Evolutionary conservation across 2,329 filamentous ascomycete species (phyloP).

Genomic region (Ophiostoma fasciatum): DNA sequence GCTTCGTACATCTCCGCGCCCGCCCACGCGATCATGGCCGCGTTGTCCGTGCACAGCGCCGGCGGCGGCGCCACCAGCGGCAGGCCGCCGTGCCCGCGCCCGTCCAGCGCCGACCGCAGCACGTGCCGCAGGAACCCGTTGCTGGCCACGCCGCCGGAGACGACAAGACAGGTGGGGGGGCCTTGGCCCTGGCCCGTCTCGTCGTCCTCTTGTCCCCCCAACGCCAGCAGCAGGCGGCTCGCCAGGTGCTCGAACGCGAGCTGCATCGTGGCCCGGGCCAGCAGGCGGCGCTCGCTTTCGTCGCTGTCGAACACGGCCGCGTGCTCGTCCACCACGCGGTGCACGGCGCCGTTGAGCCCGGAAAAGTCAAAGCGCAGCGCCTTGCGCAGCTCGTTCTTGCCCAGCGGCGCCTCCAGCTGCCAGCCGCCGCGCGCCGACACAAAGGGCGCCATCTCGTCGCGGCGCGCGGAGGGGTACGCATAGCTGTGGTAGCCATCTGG

Average conservation of each 20-base stretch:
- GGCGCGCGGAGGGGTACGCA: conserved; percentile 38
- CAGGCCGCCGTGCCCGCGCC: conserved; percentile 48
- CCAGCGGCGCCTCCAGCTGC: conserved; percentile 53
- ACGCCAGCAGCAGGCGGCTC: conserved; percentile 54
- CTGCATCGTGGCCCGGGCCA: conserved; percentile 64
- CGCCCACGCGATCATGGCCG: conserved; percentile 93
- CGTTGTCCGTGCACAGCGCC: conserved; percentile 80
- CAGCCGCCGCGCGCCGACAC: conserved; percentile 33
- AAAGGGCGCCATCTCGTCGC: conserved; percentile 37
- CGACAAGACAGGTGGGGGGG: conserved; percentile 39
- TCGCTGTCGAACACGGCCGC: conserved; percentile 18
- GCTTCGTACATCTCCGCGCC: conserved; percentile 82
- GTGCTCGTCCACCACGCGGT: conserved; percentile 20
- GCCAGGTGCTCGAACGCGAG: conserved; percentile 78
- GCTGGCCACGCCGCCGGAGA: conserved; percentile 82
- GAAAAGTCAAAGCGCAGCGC: conserved; percentile 60
- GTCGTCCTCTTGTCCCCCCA: conserved; percentile 31
- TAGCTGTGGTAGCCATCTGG: conserved; percentile 29
- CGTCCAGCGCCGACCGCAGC: conserved; percentile 39
- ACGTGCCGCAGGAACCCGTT: conserved; percentile 67
- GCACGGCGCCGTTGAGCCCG: conserved; percentile 43
- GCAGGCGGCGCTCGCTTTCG: conserved; percentile 44
- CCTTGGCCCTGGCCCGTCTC: conserved; percentile 1
- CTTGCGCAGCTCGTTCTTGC: conserved; percentile 25
- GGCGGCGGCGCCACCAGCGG: conserved; percentile 59